Evolutionary conservation across 768 basidiomycete genomes (phyloP).

Genomic region (Leccinum subgranulosum): DNA sequence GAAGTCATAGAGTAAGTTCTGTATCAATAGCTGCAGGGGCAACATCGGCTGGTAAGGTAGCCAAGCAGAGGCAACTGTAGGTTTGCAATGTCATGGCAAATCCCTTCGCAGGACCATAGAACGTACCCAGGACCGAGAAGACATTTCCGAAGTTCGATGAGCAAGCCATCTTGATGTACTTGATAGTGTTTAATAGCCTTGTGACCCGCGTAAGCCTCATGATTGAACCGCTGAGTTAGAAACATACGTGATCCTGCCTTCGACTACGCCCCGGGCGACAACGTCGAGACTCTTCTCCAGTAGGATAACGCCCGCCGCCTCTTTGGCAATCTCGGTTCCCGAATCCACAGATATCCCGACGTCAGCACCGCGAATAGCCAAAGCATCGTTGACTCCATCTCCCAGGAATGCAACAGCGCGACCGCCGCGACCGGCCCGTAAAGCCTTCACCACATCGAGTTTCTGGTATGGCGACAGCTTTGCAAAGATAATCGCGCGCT

Average conservation of each 20-base stretch:
- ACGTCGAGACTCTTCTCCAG: conserved; percentile 36
- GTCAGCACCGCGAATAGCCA: conserved; percentile 32
- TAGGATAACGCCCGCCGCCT: conserved; percentile 36
- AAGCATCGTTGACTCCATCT: conserved; percentile 31
- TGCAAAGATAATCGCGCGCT: conserved; percentile 31
- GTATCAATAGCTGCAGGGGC: conserved; percentile 31
- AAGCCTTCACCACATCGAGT: conserved; percentile 31
- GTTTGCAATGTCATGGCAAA: not conserved
- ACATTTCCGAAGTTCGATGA: conserved; percentile 37
- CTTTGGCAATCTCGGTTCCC: conserved; percentile 35
- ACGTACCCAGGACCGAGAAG: conserved; percentile 31
- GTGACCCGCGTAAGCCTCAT: conserved; percentile 9
- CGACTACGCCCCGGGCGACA: conserved; percentile 31
- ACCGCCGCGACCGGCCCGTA: conserved; percentile 23
- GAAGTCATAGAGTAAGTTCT: conserved; percentile 36
- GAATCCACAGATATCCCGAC: conserved; percentile 35
- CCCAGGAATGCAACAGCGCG: conserved; percentile 32
- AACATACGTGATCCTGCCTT: conserved; percentile 33
- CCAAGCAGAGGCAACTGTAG: conserved; percentile 35
- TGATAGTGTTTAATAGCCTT: conserved; percentile 35
- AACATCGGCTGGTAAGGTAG: conserved; percentile 37
- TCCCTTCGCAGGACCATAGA: not conserved
- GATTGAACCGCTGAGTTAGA: not conserved
- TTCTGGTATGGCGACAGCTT: conserved; percentile 34
- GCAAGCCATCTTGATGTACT: conserved; percentile 38